Evolutionary conservation across 176 grass and related monocot genomes (phyloP).

Genomic region (Alopecurus myosuroides): DNA sequence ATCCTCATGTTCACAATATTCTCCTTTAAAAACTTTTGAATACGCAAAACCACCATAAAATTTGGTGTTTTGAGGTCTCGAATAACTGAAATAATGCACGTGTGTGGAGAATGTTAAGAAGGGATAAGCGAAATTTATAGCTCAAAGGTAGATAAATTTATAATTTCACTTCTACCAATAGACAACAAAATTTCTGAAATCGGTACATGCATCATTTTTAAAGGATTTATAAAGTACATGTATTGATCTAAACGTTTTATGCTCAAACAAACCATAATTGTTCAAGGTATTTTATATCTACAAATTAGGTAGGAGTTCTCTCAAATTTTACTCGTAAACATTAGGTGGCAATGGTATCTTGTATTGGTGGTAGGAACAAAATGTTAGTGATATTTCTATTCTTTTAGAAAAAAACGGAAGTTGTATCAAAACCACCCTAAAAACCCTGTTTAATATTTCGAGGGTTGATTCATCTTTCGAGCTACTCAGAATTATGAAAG

Average conservation of each 20-base stretch:
- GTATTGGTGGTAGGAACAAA: too few species aligned
- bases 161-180: background rate
- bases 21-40: background rate
- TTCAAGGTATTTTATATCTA: background rate
- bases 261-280: background rate
- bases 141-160: background rate
- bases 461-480: too few species aligned
- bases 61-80: background rate
- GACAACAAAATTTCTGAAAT: background rate
- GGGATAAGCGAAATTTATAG: background rate
- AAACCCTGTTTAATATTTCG: too few species aligned
- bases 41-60: background rate
- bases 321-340: too few species aligned
- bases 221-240: too few species aligned
- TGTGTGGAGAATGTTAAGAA: background rate
- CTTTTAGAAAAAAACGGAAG: too few species aligned
- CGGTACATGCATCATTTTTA: too few species aligned
- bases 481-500: too few species aligned
- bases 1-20: background rate
- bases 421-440: too few species aligned
- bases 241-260: background rate
- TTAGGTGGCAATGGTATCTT: too few species aligned
- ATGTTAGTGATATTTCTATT: too few species aligned
- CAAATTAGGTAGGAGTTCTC: too few species aligned
- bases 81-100: background rate